Base-by-base conservation (phyloP, 352 stramenopile genomes). In the Phytophthora constricta region DNA sequence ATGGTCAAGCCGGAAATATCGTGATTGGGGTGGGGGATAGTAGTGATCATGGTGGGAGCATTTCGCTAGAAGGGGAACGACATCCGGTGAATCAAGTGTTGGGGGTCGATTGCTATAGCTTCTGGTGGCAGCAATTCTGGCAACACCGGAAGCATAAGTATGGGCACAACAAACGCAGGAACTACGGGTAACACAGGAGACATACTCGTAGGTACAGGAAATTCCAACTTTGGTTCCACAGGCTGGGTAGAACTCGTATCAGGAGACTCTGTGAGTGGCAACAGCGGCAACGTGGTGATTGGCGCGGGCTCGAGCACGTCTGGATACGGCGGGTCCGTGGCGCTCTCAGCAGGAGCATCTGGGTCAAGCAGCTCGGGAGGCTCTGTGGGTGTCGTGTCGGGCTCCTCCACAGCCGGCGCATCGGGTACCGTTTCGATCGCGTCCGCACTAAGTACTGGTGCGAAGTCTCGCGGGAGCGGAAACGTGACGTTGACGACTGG, bases 31-130 rank as follows among this genome's bases (percentile, higher is more conserved):
- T 58, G 49, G 70, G 70, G 42, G 53, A 70, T 37, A 62, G 63
- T 47, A 48, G 27, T 37, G 57, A 68, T 19, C 56, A 66, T 20
- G 55, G 70, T 37, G 70, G 70, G 31, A 68, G 45, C 23, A 65
- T 78, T 33, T 72, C 56, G 5, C 39, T 76, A 41, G 54, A 73
- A 63, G 62, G 56, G 71, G 70, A 54, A 60, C 37, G 25, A 48
- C 56, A 19, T 54, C 58, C 16, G 57, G 59, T 22, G 58, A 47
- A 13, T 43, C 48, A 25, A 66, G 58, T 23, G 48, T 64, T 9
- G 59, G 62, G 65, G 65, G n/a, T 72, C 65, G 3, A 42, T 72
- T 57, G 47, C 47, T 13, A 49, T 72, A 57, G 62, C 53, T 9
- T 72, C 65, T 48, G 65, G 65, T 42, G 58, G 65, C 25, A 64